Evolutionary conservation across 2,329 filamentous ascomycete species (phyloP), one percentile per base, ranked within the genome.

Genomic region (Nigrograna mackinnonii): DNA sequence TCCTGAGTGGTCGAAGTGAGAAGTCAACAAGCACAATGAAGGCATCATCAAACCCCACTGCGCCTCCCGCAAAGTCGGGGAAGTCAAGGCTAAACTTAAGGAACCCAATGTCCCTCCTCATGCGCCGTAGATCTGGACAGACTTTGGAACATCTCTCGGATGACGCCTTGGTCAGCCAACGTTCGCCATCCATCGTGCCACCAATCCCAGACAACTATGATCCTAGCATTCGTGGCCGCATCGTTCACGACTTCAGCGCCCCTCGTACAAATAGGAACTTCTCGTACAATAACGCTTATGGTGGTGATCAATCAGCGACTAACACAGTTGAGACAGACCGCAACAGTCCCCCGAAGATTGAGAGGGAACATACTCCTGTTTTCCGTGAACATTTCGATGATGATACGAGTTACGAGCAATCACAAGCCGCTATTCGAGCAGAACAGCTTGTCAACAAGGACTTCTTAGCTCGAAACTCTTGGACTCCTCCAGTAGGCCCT

Each of bases 221-320:
- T 52, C 81, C 82, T 11, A 74, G 81, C 39, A 85, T 85, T 44
- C 76, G 79, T 39, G 83, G 82, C 14, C 83, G 79, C 36, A 76
- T 82, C 17, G 74, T 85, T 1, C 82, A 86, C 65, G 83, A 86
- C 54, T 86, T 85, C 60, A 84, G 80, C 36, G 79, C 78, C 4
- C 83, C 82, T 5, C 71, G 80, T 38, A 68, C 74, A 31, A 74
- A 76, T 40, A 64, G 72, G 37, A 70, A 64, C 32, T 62, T 62
- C 18, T 69, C 66, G 5, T 59, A 68, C 49, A 67, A 54, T 38
- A 62, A 63, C 32, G 55, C 59, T 13, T 59, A 58, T 31, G 53
- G 54, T 6, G 47, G 44, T 19, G 50, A 52, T 9, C 55, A 55
- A 21, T 35, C 35, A 13, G 32, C 37, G 6, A 18, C 20, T 7